phyloP scores from a whole-genome alignment of 176 grass and related monocot genomes.

The Oryza rufipogon region DNA sequence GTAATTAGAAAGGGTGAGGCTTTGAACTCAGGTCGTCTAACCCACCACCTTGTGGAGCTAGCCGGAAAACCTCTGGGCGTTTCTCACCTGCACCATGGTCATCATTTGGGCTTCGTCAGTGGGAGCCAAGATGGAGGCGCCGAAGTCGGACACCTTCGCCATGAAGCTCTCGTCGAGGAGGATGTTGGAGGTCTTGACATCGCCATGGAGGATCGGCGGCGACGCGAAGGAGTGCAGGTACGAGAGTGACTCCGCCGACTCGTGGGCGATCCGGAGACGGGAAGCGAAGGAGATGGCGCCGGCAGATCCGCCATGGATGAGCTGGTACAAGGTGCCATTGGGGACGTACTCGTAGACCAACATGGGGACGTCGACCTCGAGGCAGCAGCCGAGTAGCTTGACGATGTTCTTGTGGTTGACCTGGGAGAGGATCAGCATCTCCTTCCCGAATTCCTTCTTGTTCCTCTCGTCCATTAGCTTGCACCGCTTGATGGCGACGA shows the following conservation, averaged over 20 bases:
- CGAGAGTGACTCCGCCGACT: background rate
- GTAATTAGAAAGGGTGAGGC: no score
- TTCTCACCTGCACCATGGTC: background rate
- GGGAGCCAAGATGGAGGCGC: background rate
- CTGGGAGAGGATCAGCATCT: constrained; percentile 34
- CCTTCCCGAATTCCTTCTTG: constrained; percentile 9
- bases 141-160: background rate
- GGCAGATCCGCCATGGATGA: background rate
- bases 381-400: background rate
- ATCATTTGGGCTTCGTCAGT: background rate
- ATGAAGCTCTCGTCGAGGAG: background rate
- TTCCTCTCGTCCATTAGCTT: background rate
- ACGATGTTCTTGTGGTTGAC: constrained; percentile 29
- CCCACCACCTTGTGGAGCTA: no score
- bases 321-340: background rate
- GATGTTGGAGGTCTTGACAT: background rate
- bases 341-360: background rate
- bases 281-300: background rate
- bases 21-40: no score
- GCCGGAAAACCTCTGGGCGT: no score
- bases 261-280: background rate
- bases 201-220: background rate
- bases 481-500: no score
- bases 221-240: background rate
- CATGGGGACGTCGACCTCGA: background rate